phyloP scores from a whole-genome alignment of 495 filamentous ascomycete species.

The Podospora fimiseda region DNA sequence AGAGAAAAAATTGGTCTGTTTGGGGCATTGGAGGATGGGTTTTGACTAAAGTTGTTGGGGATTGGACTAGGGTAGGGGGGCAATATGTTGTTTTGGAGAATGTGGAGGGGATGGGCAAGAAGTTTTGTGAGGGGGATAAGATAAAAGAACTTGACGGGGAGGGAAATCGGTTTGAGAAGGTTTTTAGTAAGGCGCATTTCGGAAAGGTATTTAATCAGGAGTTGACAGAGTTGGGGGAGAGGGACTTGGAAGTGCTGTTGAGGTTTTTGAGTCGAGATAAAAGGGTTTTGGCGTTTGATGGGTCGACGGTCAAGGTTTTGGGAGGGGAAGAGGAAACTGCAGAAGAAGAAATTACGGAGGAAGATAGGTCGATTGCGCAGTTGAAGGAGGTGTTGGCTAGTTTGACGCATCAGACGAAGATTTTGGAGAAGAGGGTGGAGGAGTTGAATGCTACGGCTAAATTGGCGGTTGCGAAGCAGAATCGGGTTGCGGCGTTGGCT shows the following conservation, averaged over 20 bases:
- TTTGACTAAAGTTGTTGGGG: conserved; percentile 58
- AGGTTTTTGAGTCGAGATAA: conserved; percentile 67
- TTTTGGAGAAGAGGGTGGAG: conserved; percentile 48
- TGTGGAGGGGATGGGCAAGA: conserved; percentile 45
- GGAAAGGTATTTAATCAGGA: conserved; percentile 51
- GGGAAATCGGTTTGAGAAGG: conserved; percentile 53
- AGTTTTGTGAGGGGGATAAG: conserved; percentile 33
- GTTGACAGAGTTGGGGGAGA: conserved; percentile 50
- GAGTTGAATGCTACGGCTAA: conserved; percentile 57
- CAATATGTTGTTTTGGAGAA: conserved; percentile 56
- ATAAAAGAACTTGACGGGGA: conserved; percentile 26
- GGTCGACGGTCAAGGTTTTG: conserved; percentile 70
- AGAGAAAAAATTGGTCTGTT: conserved; percentile 38
- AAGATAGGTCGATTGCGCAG: conserved; percentile 75
- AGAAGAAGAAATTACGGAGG: conserved; percentile 48
- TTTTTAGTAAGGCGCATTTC: conserved; percentile 63
- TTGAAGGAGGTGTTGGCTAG: conserved; percentile 62
- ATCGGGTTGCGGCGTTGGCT: conserved; percentile 64
- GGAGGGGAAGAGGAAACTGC: conserved; percentile 34
- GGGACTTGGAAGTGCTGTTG: conserved; percentile 65
- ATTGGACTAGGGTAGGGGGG: conserved; percentile 39
- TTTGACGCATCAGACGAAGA: conserved; percentile 50
- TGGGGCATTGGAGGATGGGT: conserved; percentile 69
- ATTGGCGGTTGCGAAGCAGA: conserved; percentile 60
- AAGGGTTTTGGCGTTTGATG: conserved; percentile 56